Conservation (phyloP, 1,284 basidiomycete genomes). For the Trametes sp. region DNA sequence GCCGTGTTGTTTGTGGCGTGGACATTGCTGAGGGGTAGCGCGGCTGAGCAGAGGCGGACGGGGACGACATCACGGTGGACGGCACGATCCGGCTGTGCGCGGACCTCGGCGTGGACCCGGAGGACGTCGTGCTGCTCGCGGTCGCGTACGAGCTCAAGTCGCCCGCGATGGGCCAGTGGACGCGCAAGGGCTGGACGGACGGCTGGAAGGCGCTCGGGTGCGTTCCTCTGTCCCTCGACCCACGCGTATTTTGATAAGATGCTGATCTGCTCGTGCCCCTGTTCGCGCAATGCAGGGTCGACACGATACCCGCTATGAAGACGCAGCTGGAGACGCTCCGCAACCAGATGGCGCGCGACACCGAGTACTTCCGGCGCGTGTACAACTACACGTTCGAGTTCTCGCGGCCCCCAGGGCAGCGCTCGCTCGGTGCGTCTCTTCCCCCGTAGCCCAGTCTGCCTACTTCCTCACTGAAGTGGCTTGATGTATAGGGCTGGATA, state of each 20-base stretch:
- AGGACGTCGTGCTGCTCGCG: conserved; percentile 80
- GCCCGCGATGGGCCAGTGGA: conserved; percentile 79
- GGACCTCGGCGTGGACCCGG: conserved; percentile 73
- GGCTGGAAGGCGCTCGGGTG: conserved; percentile 81
- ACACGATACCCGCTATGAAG: conserved; percentile 77
- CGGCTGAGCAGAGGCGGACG: conserved; percentile 67
- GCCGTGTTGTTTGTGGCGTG: neutral
- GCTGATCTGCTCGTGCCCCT: too few relatives aligned
- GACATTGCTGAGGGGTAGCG: too few relatives aligned
- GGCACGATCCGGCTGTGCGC: conserved; percentile 79
- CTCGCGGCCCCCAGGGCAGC: conserved; percentile 78
- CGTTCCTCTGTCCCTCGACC: conserved; percentile 36
- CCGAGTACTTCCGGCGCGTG: conserved; percentile 84
- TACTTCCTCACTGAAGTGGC: neutral
- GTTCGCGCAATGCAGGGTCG: conserved; percentile 42
- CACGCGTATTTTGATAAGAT: neutral
- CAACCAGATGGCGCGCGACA: conserved; percentile 70
- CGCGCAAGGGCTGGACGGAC: conserved; percentile 76
- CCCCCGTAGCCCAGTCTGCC: neutral
- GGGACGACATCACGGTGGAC: conserved; percentile 70
- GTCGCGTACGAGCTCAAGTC: conserved; percentile 82
- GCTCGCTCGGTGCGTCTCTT: conserved; percentile 65
- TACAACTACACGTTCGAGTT: conserved; percentile 93
- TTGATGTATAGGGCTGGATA: conserved; percentile 62
- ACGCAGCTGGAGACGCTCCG: conserved; percentile 64